Evolutionary conservation across 345 rosid genomes (phyloP).

Genomic region (Citropsis articulata): DNA sequence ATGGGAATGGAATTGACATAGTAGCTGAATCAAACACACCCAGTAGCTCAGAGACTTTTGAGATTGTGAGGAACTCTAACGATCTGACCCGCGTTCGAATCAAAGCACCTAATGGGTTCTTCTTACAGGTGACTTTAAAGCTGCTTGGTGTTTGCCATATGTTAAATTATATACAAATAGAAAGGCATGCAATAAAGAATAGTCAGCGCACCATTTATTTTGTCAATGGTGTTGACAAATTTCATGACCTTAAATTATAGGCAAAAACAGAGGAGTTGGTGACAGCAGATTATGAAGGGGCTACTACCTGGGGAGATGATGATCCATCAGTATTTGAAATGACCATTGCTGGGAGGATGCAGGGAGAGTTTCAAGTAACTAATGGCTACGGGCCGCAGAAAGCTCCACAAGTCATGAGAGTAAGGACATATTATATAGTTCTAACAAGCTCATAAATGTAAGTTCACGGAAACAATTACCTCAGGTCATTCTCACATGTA

Average conservation of each 20-base stretch:
- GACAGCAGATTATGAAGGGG: conserved; percentile 43
- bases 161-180: not conserved
- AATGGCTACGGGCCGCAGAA: conserved; percentile 50
- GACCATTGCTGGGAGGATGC: conserved; percentile 14
- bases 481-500: not conserved
- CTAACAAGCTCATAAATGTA: not conserved
- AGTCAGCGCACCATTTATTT: not conserved
- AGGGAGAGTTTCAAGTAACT: conserved; percentile 64
- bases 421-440: conserved; percentile 5
- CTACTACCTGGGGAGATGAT: conserved; percentile 39
- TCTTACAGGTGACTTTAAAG: conserved; percentile 37
- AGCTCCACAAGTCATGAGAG: conserved; percentile 52
- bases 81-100: conserved; percentile 42
- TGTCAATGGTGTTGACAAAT: not conserved
- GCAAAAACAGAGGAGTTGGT: conserved; percentile 48
- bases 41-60: conserved; percentile 32
- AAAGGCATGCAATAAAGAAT: not conserved
- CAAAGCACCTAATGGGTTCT: conserved; percentile 50
- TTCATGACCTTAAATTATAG: conserved; percentile 14
- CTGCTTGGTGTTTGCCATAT: not conserved
- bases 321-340: conserved; percentile 55
- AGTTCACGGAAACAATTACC: too few species aligned
- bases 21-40: conserved; percentile 35
- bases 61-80: conserved; percentile 38
- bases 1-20: conserved; percentile 25